Base-by-base conservation (phyloP, 2,329 filamentous ascomycete species). In the Zalaria sp. region DNA sequence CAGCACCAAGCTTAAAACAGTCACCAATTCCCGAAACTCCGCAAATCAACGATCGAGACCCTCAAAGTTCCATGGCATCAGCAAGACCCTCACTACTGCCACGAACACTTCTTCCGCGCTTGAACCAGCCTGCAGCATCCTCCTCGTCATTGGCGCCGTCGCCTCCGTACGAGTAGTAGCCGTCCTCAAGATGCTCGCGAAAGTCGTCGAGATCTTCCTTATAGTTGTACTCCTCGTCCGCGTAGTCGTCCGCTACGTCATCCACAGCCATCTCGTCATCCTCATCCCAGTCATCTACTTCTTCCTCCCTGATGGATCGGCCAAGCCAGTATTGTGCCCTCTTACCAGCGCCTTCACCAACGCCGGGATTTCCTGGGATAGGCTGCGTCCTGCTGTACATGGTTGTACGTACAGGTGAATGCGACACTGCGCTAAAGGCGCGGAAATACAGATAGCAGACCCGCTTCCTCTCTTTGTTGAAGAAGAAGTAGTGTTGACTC, bases 401-500 rank as follows among this genome's bases (percentile, higher is more conserved):
- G 25, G 66, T 63, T 1, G 67, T 61, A 11, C 54, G 57, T 11
- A 68, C 58, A 37, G 72, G 81, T 46, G 71, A 79, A 58, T 71
- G 77, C 49, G 69, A 83, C 55, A 83, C 79, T 51, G 81, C 81
- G 44, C 77, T 89, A 37, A 95, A 77, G n/a, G 85, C 88, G 46
- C 89, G 81, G 37, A 95, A 75, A 56, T 95, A 93, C 37, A 98
- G 67, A 59, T 98, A 98, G 46, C 86, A 88, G 11, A 98, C 89
- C 35, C 91, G 79, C 67, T 96, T 96, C 56, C 81, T 74, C 26
- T 79, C 71, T 55, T 89, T 89, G 69, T 93, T 95, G 73, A 95
- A 96, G 62, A 96, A 93, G 68, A 98, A 94, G 63, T 93, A 95
- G 60, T 96, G 88, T 47, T 88, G 72, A 39, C 84, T 87, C 89